Evolutionary conservation across 805 yeast species (phyloP).

Genomic region (Metschnikowia reukaufii): DNA sequence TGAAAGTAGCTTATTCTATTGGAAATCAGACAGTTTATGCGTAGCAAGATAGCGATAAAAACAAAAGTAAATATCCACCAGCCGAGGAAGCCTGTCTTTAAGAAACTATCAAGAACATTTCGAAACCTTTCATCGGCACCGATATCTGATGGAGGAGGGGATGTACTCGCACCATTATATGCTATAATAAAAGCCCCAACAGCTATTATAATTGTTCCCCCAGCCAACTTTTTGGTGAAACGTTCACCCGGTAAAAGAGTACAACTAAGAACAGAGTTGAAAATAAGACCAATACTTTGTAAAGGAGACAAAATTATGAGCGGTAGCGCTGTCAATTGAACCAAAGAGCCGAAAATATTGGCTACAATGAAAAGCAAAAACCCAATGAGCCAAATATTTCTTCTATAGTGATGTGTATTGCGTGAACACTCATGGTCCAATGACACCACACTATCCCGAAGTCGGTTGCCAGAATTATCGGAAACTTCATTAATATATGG

Average conservation of each 20-base stretch:
- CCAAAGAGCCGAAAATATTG: constrained; percentile 75
- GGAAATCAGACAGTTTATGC: constrained; percentile 24
- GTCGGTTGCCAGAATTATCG: constrained; percentile 11
- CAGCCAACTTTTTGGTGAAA: constrained; percentile 55
- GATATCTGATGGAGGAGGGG: constrained; percentile 25
- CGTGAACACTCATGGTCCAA: constrained; percentile 13
- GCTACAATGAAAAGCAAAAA: constrained; percentile 67
- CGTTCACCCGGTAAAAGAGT: constrained; percentile 64
- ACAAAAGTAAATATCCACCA: constrained; percentile 53
- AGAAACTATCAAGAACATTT: constrained; percentile 35
- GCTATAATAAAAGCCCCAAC: constrained; percentile 80
- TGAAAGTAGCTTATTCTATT: constrained; percentile 15
- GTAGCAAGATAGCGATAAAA: constrained; percentile 25
- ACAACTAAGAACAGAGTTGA: constrained; percentile 72
- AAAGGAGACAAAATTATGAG: constrained; percentile 75
- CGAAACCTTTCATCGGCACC: constrained; percentile 35
- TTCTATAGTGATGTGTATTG: constrained; percentile 36
- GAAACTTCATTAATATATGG: constrained; percentile 17
- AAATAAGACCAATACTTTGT: constrained; percentile 85
- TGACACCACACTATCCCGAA: constrained; percentile 9
- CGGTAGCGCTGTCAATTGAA: constrained; percentile 83
- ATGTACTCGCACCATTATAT: constrained; percentile 52
- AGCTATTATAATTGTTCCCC: constrained; percentile 68
- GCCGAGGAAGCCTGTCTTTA: constrained; percentile 48
- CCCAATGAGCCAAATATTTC: constrained; percentile 75